Evolutionary conservation across 73 alveolate species (phyloP), one percentile per base, ranked within the genome.

Genomic region (Symbiodinium pilosum): DNA sequence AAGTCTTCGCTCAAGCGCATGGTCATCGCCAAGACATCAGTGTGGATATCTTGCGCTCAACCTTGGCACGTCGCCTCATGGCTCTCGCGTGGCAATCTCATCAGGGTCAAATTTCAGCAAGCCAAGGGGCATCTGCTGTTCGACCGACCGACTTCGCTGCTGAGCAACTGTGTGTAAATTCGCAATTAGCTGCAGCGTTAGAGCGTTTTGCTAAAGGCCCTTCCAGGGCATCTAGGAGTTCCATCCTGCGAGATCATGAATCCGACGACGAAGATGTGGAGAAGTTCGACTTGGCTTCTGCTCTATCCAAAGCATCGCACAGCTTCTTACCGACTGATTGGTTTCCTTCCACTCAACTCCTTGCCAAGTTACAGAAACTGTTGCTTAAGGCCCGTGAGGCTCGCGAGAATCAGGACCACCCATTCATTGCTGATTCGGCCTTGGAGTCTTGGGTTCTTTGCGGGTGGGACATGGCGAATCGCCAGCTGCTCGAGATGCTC

Each of bases 361-460:
- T 81, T 52, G 51, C 87, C 52, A 81, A 40, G 87, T 81, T 81
- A 56, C 87, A 81, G 54, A 81, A 81, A 39, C 21, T 81, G 40
- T 12, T 81, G 34, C 18, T 39, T 14, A 81, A 81, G 24, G 87
- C 87, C 32, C 87, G 87, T 14, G 87, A 81, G 5, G 51, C 32
- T 38, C 87, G 87, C 59, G 40, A 81, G 54, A 52, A 81, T 28
- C 87, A 81, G 36, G 59, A 40, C 87, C 87, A 81, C 30, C 87
- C 54, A 2, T 77, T 77, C 54, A 77, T 77, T 18, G 87, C 87
- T 2, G 87, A 77, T 54, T n/a, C 87, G 51, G 54, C 87, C 47
- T 38, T 77, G 87, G 87, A 56, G 73, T 81, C 87, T 81, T 81
- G 87, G 87, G 87, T 81, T 20, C 87, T 41, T 12, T 81, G 87